These are phyloP conservation scores for Nakazawaea ambrosiae DNA, from an alignment of 805 yeast species.

Conservation along the genomic window DNA sequence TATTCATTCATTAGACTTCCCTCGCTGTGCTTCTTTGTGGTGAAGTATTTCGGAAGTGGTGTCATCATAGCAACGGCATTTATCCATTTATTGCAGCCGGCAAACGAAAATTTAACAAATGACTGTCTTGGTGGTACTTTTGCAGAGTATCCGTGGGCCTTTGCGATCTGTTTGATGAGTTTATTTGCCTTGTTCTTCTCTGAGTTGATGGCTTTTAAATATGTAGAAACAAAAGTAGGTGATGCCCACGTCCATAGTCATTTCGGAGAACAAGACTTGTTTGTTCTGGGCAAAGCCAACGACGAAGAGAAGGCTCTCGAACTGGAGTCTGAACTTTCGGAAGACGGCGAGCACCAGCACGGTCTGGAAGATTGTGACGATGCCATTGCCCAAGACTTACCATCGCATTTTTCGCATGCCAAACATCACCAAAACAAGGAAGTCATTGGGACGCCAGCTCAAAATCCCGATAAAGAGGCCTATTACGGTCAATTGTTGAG, in stretches of 20 bases:
- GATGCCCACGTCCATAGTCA: constrained; percentile 43
- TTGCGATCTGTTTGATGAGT: constrained; percentile 34
- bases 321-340: neutral
- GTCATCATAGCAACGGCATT: constrained; percentile 74
- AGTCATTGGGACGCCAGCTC: constrained; percentile 32
- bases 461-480: constrained; percentile 31
- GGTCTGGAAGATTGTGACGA: constrained; percentile 1
- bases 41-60: constrained; percentile 64
- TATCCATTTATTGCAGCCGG: constrained; percentile 57
- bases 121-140: constrained; percentile 54
- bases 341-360: constrained; percentile 11
- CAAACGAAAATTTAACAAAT: constrained; percentile 41
- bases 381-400: constrained; percentile 22
- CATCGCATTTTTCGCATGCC: constrained; percentile 34
- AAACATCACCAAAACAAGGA: constrained; percentile 37
- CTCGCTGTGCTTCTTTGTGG: constrained; percentile 30
- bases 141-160: constrained; percentile 36
- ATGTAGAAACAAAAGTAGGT: constrained; percentile 23
- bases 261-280: constrained; percentile 37
- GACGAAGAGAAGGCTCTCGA: constrained; percentile 1
- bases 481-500: constrained; percentile 42
- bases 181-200: constrained; percentile 31
- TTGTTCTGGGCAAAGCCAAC: constrained; percentile 19
- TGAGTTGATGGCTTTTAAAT: constrained; percentile 31
- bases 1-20: constrained; percentile 47